Base-by-base conservation (phyloP, 352 stramenopile species). In the Nothophytophthora sp. region DNA sequence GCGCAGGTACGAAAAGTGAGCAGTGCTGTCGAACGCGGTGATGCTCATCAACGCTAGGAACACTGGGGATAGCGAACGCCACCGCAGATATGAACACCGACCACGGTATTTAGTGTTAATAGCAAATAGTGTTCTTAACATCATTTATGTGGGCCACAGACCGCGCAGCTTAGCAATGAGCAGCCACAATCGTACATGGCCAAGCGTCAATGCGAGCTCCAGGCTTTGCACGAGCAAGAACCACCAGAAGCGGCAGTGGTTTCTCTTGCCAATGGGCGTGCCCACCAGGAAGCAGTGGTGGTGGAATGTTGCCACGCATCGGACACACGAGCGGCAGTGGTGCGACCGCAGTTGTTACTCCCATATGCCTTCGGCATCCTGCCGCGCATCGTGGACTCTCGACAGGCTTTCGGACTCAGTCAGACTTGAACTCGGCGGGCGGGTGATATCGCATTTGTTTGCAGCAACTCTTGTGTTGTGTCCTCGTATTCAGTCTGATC, bases 301-400 rank as follows among this genome's bases (percentile, higher is more conserved):
- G 62, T 98, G 90, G 60, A 97, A 98, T 1, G 70, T 96, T 7
- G 86, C 82, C 16, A 98, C 84, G n/a, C 87, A 97, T 16, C 39
- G 36, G 38, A 80, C 62, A 53, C 88, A 97, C 20, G 56, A 58
- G 11, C 61, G 59, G 70, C 90, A 98, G 57, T 97, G 92, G 42
- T 96, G 87, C 0, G 87, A 73, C 5, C 92, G 81, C 20, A 54
- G n/a, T 25, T 48, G 36, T 62, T 76, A 32, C 75, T 75, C 13
- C 37, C 49, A 4, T 46, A 46, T 5, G 16, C n/a, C n/a, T n/a
- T n/a, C n/a, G n/a, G n/a, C n/a, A n/a, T n/a, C n/a, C n/a, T n/a
- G n/a, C n/a, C n/a, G n/a, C n/a, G n/a, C n/a, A n/a, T n/a, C n/a
- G n/a, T n/a, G n/a, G n/a, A n/a, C n/a, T n/a, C n/a, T n/a, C n/a